A percentile compares a stretch with the other conserved stretches of the same genome.
Evolutionary conservation across 768 basidiomycete genomes (phyloP).

Genomic region (Clitopilus passeckerianus): DNA sequence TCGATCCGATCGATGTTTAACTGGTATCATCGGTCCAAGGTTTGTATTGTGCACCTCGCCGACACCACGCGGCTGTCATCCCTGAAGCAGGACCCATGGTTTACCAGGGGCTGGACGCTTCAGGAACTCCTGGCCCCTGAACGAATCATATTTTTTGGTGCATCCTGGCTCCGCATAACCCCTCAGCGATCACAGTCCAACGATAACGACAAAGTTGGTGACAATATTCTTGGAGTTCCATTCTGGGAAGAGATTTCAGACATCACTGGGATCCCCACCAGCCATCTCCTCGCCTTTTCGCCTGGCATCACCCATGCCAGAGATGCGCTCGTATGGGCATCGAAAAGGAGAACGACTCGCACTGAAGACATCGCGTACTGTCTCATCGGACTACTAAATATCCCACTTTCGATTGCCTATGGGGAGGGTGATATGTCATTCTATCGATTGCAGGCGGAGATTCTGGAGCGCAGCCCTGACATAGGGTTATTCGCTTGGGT

Average conservation of each 20-base stretch:
- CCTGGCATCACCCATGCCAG: neutral
- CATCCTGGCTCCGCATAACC: no score
- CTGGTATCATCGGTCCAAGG: no score
- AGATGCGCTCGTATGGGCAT: neutral
- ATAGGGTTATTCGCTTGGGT: neutral
- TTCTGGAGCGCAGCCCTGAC: neutral
- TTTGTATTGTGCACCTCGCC: no score
- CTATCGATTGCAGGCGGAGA: neutral
- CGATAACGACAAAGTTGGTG: neutral
- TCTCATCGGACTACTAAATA: constrained; percentile 1
- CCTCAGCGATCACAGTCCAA: no score
- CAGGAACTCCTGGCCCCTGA: no score
- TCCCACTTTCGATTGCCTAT: constrained; percentile 1
- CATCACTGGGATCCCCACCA: neutral
- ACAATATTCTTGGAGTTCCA: neutral
- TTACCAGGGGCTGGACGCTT: no score
- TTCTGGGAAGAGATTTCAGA: neutral
- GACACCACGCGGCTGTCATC: no score
- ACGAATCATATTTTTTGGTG: no score
- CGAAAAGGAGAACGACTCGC: neutral
- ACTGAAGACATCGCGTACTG: constrained; percentile 1
- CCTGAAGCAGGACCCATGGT: no score
- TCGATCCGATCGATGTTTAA: no score
- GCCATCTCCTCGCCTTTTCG: neutral
- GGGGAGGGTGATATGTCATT: constrained; percentile 2